These are phyloP conservation scores for Bruguiera hainesii DNA, from an alignment of 441 rosid species.

Conservation along the genomic window DNA sequence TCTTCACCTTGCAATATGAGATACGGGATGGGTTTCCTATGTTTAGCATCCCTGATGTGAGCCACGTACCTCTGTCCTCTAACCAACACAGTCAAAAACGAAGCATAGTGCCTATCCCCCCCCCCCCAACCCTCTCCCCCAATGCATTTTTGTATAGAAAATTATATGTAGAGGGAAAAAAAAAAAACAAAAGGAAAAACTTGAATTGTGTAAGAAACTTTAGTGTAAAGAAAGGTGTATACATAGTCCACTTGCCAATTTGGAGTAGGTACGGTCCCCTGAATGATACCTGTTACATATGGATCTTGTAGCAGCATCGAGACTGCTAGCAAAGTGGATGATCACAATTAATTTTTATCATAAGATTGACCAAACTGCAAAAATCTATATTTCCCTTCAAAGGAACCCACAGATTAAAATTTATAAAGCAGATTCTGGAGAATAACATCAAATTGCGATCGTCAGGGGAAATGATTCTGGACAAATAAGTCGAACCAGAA, in stretches of 20 bases:
- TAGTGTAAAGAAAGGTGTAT: slow-evolving; percentile 10
- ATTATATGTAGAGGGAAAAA: not conserved
- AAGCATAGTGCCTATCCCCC: not conserved
- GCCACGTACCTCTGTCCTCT: slow-evolving; percentile 35
- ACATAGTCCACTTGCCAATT: slow-evolving; percentile 1
- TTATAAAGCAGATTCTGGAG: not conserved
- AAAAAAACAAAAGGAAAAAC: not conserved
- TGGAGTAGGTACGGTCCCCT: too few species aligned
- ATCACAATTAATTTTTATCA: too few species aligned
- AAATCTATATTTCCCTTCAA: too few species aligned
- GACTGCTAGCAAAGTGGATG: too few species aligned
- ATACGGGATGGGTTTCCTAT: slow-evolving; percentile 30
- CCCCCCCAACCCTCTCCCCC: too few species aligned
- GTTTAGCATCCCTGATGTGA: slow-evolving; percentile 29
- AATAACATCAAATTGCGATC: not conserved
- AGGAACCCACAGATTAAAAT: too few species aligned
- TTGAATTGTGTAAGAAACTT: slow-evolving; percentile 3
- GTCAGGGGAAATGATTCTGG: not conserved
- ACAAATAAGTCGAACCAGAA: too few species aligned
- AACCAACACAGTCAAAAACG: slow-evolving; percentile 5
- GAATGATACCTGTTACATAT: too few species aligned
- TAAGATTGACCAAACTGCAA: too few species aligned
- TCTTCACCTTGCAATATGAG: slow-evolving; percentile 17
- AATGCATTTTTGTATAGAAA: not conserved
- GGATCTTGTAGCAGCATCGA: too few species aligned